Evolutionary conservation across 1,284 basidiomycete species (phyloP), one percentile per base, ranked within the genome.

Genomic region (Meripilus lineatus): DNA sequence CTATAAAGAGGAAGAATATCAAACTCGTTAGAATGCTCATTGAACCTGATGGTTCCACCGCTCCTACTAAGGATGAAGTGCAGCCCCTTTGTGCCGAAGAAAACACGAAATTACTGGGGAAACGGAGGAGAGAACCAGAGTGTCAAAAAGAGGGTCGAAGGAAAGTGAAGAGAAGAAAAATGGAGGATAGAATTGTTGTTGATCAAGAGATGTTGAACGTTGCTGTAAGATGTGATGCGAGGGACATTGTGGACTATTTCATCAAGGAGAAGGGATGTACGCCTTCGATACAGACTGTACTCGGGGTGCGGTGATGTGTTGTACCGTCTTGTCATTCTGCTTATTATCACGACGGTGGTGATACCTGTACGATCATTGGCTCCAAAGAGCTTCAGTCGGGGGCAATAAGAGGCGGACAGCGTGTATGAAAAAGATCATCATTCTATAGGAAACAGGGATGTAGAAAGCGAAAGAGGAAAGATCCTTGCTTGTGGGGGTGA

Each of bases 261-360:
- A 76, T 79, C 40, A 63, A 69, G 46, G 89, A 89, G 59, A 92
- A 90, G 64, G 81, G 84, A 7, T 79, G 80, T 55, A 64, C 85
- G 21, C 85, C 86, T 1, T 79, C 86, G 56, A 75, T 88, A 60
- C 71, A 76, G 55, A 85, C 84, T 0, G 57, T 89, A 28, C 64
- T 71, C 46, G 61, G 74, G 54, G 72, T 82, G 64, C 10, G 28
- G n/a, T n/a, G n/a, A n/a, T n/a, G n/a, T n/a, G n/a, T n/a, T n/a
- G n/a, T n/a, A n/a, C n/a, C n/a, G n/a, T n/a, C n/a, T n/a, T n/a
- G n/a, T n/a, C n/a, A n/a, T n/a, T n/a, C n/a, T n/a, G n/a, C n/a
- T n/a, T n/a, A n/a, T n/a, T n/a, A n/a, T n/a, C n/a, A n/a, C n/a
- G n/a, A n/a, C n/a, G n/a, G n/a, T n/a, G n/a, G n/a, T n/a, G n/a